A percentile compares a stretch with the other conserved stretches of the same genome.
phyloP scores from a whole-genome alignment of 2,329 filamentous ascomycete species.

The Sclerotinia minor region DNA sequence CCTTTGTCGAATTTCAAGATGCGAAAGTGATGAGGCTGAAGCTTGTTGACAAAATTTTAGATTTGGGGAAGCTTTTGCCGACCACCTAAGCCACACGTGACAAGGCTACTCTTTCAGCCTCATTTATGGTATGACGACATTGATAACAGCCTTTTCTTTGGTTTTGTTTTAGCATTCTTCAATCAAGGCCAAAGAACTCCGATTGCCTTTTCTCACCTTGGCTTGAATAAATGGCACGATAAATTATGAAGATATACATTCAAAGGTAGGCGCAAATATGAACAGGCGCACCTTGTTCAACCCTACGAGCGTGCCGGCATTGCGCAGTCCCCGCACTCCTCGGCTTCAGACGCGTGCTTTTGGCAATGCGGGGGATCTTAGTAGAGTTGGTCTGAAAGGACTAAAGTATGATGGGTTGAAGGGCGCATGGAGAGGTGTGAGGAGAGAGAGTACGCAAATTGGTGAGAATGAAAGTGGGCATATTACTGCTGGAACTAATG shows the following conservation, averaged over 20 bases:
- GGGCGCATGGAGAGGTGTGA: constrained; percentile 32
- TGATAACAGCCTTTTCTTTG: background rate
- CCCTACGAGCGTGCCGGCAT: constrained; percentile 42
- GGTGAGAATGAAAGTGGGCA: constrained; percentile 74
- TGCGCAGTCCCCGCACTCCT: constrained; percentile 36
- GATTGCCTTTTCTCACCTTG: background rate
- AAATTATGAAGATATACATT: constrained; percentile 20
- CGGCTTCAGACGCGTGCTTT: constrained; percentile 31
- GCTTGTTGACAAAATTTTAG: constrained; percentile 25
- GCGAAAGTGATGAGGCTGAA: constrained; percentile 23
- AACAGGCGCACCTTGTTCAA: constrained; percentile 41
- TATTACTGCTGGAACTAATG: constrained; percentile 72
- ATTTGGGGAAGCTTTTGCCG: constrained; percentile 20
- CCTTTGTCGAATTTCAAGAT: background rate
- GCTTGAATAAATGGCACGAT: background rate
- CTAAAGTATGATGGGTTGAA: constrained; percentile 23
- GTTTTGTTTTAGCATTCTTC: constrained; percentile 2
- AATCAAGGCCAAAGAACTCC: background rate
- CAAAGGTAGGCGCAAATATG: constrained; percentile 30
- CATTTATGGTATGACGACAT: background rate
- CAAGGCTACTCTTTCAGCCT: constrained; percentile 19
- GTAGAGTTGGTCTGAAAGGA: constrained; percentile 26
- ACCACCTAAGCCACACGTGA: background rate
- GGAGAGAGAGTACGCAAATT: constrained; percentile 49
- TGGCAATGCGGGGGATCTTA: constrained; percentile 31